Conservation (phyloP, 2,329 filamentous ascomycete species). For the Trichoderma brevicompactum region DNA sequence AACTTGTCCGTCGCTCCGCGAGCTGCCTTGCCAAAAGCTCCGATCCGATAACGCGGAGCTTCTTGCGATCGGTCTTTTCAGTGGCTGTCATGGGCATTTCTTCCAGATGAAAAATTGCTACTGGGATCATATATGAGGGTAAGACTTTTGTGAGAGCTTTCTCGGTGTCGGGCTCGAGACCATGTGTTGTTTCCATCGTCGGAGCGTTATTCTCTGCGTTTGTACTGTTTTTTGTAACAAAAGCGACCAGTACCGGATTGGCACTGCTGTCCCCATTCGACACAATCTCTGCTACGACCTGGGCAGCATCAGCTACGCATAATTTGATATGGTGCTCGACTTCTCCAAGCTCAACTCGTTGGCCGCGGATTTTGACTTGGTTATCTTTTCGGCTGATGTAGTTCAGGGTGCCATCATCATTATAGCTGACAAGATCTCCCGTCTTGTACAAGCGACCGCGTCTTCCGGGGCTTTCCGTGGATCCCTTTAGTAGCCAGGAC, state of each 20-base stretch:
- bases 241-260: neutral
- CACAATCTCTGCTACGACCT: slow-evolving; percentile 16
- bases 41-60: slow-evolving; percentile 18
- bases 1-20: slow-evolving; percentile 28
- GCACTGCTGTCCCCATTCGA: slow-evolving; percentile 5
- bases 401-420: slow-evolving; percentile 33
- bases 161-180: neutral
- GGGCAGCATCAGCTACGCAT: neutral
- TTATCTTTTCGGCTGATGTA: slow-evolving; percentile 35
- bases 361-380: slow-evolving; percentile 39
- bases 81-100: slow-evolving; percentile 25
- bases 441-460: slow-evolving; percentile 30
- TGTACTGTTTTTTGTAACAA: neutral
- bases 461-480: slow-evolving; percentile 23
- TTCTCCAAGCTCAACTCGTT: slow-evolving; percentile 32
- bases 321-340: slow-evolving; percentile 26
- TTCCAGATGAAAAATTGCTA: slow-evolving; percentile 1
- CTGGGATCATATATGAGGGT: neutral
- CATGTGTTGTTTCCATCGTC: no score
- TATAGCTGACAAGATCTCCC: slow-evolving; percentile 39
- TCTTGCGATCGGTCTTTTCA: slow-evolving; percentile 25
- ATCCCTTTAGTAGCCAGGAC: slow-evolving; percentile 48
- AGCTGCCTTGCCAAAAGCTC: slow-evolving; percentile 43
- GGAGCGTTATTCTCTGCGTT: no score
- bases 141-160: no score